Conservation (phyloP, 1,284 basidiomycete species). For the Ustanciosporium gigantosporum region DNA sequence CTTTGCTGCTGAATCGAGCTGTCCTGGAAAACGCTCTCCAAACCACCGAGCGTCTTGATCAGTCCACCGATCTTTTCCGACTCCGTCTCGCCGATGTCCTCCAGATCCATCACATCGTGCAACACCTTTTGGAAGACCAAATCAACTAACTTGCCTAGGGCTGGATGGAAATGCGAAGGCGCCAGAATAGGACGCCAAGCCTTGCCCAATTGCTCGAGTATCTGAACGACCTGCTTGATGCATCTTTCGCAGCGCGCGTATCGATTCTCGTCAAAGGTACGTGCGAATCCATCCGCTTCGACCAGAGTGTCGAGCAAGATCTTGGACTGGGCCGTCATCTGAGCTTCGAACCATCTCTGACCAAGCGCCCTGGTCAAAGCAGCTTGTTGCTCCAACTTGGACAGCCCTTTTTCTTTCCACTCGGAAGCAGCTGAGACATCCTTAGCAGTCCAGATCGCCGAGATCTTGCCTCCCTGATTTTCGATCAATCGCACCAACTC, state of each 20-base stretch:
- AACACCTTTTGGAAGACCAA: conserved; percentile 73
- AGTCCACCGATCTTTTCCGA: conserved; percentile 81
- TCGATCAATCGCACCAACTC: conserved; percentile 51
- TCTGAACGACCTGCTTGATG: conserved; percentile 71
- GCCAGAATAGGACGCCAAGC: conserved; percentile 71
- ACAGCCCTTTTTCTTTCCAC: conserved; percentile 9
- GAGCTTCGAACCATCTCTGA: conserved; percentile 41
- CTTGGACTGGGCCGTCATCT: conserved; percentile 62
- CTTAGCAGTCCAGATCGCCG: conserved; percentile 3
- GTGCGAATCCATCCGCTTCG: conserved; percentile 72
- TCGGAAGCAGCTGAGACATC: conserved; percentile 11
- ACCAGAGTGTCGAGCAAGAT: conserved; percentile 66
- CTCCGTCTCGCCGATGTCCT: conserved; percentile 88
- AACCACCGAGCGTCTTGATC: conserved; percentile 72
- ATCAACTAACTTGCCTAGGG: conserved; percentile 75
- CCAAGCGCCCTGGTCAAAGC: conserved; percentile 31
- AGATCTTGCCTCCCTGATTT: conserved; percentile 55
- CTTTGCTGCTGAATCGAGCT: conserved; percentile 58
- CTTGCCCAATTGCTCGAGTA: conserved; percentile 70
- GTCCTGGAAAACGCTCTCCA: conserved; percentile 80
- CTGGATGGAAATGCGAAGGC: conserved; percentile 46
- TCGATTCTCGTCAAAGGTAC: conserved; percentile 74
- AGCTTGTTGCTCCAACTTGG: conserved; percentile 36
- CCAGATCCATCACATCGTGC: conserved; percentile 74
- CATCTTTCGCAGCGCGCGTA: conserved; percentile 77